Conservation (phyloP, 2,329 filamentous ascomycete species). For the Pseudonectria buxi region DNA sequence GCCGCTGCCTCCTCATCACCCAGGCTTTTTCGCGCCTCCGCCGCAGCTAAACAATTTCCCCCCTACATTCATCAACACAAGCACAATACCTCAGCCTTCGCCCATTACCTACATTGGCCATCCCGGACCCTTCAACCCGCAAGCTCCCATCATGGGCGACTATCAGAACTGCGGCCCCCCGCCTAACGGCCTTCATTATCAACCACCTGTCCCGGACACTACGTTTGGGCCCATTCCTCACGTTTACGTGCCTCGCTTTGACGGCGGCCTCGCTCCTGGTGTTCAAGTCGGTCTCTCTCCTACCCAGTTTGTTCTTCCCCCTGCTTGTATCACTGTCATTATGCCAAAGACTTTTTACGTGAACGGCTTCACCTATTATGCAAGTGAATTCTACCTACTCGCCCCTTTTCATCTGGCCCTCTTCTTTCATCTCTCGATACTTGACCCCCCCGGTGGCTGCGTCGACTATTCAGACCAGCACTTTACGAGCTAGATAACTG, state of each 20-base stretch:
- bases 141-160: conserved; percentile 28
- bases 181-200: conserved; percentile 42
- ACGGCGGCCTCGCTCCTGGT: conserved; percentile 27
- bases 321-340: conserved; percentile 23
- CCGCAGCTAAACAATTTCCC: conserved; percentile 3
- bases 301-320: conserved; percentile 22
- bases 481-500: neutral
- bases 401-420: conserved; percentile 2
- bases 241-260: conserved; percentile 48
- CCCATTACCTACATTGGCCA: conserved; percentile 22
- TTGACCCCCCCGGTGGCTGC: too few species aligned
- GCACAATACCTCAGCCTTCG: conserved; percentile 3
- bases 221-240: conserved; percentile 49
- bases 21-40: conserved; percentile 1
- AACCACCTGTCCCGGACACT: conserved; percentile 53
- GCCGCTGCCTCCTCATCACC: conserved; percentile 11
- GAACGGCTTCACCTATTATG: conserved; percentile 31
- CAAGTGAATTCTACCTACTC: conserved; percentile 26
- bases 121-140: conserved; percentile 13
- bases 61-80: conserved; percentile 3
- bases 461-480: too few species aligned
- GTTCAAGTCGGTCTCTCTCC: conserved; percentile 28
- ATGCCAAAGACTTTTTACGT: conserved; percentile 27
- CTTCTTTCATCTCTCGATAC: neutral
- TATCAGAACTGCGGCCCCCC: conserved; percentile 39